Conservation (phyloP, 768 basidiomycete species). For the Aureoboletus auriporus region DNA sequence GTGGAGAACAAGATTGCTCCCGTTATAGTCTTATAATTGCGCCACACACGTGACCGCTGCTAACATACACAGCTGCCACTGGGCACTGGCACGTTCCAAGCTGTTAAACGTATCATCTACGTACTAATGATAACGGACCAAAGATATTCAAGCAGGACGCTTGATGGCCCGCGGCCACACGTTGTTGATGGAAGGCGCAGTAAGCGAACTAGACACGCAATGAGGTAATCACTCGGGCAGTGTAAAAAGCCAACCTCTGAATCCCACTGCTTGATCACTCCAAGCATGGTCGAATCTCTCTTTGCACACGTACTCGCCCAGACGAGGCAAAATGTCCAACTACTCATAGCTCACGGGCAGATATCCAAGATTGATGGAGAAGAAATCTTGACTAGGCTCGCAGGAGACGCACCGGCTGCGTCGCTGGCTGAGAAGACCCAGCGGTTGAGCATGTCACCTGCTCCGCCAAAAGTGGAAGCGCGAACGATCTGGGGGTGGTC, state of each 20-base stretch:
- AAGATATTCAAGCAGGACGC: no score
- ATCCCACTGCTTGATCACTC: neutral
- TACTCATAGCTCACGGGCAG: conserved; percentile 41
- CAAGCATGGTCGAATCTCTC: conserved; percentile 20
- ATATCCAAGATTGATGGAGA: conserved; percentile 38
- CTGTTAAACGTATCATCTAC: no score
- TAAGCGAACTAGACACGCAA: neutral
- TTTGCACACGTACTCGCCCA: conserved; percentile 42
- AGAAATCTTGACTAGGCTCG: conserved; percentile 37
- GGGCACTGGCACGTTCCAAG: no score
- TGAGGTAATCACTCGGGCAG: conserved; percentile 20
- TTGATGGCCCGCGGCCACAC: no score
- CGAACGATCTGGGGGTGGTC: conserved; percentile 29
- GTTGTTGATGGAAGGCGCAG: no score
- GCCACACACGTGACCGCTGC: conserved; percentile 13
- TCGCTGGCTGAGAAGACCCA: conserved; percentile 21
- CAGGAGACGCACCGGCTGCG: conserved; percentile 15
- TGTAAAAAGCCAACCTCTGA: conserved; percentile 15
- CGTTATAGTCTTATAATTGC: conserved; percentile 13
- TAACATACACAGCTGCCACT: conserved; percentile 13
- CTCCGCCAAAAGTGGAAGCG: conserved; percentile 21
- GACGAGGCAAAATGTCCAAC: conserved; percentile 42
- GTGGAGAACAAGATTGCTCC: conserved; percentile 2
- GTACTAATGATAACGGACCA: no score
- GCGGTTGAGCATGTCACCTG: conserved; percentile 24